Percentiles rank a stretch among this genome's conserved stretches.
These are phyloP conservation scores for Somion occarium DNA, from an alignment of 1,284 basidiomycete genomes.

Conservation along the genomic window DNA sequence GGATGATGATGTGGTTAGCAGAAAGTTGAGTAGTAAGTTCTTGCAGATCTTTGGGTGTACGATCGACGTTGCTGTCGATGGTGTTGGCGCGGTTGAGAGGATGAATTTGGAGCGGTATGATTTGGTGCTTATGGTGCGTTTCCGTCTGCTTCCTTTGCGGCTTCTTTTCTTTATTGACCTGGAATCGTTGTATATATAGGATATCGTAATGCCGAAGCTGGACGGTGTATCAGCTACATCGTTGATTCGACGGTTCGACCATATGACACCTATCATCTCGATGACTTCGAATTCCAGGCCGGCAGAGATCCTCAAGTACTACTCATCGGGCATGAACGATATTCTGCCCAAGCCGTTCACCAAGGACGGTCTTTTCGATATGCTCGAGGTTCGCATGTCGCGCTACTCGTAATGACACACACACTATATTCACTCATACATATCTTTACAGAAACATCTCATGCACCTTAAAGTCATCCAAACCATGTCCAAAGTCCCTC, in stretches of 20 bases:
- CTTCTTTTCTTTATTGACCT: slow-evolving; percentile 10
- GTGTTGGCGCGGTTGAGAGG: slow-evolving; percentile 90
- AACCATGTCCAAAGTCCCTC: slow-evolving; percentile 69
- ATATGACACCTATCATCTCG: slow-evolving; percentile 92
- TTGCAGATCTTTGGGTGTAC: slow-evolving; percentile 93
- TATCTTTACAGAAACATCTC: slow-evolving; percentile 70
- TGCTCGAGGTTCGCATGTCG: slow-evolving; percentile 70
- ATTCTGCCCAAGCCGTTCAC: slow-evolving; percentile 97
- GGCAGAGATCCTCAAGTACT: slow-evolving; percentile 89
- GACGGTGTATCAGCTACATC: slow-evolving; percentile 90
- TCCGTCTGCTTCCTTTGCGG: slow-evolving; percentile 7
- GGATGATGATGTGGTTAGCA: slow-evolving; percentile 91
- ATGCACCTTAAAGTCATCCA: slow-evolving; percentile 91
- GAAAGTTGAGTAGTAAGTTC: slow-evolving; percentile 88
- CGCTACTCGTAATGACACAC: too few relatives aligned
- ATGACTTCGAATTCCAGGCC: slow-evolving; percentile 96
- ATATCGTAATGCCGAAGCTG: slow-evolving; percentile 92
- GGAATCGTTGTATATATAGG: slow-evolving; percentile 42
- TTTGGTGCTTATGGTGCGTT: slow-evolving; percentile 85
- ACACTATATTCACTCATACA: too few relatives aligned
- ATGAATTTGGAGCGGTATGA: slow-evolving; percentile 97
- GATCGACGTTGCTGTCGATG: slow-evolving; percentile 93
- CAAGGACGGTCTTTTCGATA: slow-evolving; percentile 83
- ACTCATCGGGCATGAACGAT: slow-evolving; percentile 93
- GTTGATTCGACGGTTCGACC: slow-evolving; percentile 91